Base-by-base conservation (phyloP, 257 asterid genomes). In the Paraleonurus japonicus region DNA sequence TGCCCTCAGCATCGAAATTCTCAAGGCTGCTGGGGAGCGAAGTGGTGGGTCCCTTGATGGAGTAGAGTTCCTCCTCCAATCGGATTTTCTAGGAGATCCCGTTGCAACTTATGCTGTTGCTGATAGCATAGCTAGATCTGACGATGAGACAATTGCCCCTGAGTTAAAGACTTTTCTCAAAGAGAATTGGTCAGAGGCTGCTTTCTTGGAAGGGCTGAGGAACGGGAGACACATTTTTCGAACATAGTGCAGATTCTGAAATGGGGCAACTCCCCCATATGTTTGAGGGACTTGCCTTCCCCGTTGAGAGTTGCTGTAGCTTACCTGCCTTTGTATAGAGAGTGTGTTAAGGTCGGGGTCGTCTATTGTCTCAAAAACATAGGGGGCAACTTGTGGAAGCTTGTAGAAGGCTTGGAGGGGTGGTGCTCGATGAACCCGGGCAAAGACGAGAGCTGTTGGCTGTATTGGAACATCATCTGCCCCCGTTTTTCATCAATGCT, bases 11-110 rank as follows among this genome's bases (percentile, higher is more conserved):
- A 74, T 92, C 1, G 99, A 95, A 78, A 95, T 95, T 27, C 95
- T 95, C 71, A 95, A 95, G 83, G 99, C 99, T 35, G 99, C 99
- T 12, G 97, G 96, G 0, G 98, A 92, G 74, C 76, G 98, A 50
- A 89, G 98, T 17, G 92, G 96, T 17, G 96, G 99, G 27, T 92
- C 99, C 13, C 96, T 95, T 0, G 90, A 87, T 0, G 98, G 99
- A 55, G 98, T 95, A 4, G 95, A 90, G 3, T 92, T 92, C 79
- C 96, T 95, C 77, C 95, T 95, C 59, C 85, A 75, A 15, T 88
- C 98, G 0, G 90, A 95, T 78, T 95, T 95, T 65, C 73, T 95
- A 1, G 96, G 93, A 1, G 96, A 92, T 54, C 92, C 99, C 2
- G 78, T 81, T 0, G 95, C 98, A 5, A 92, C 99, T 2, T 95